phyloP scores from a whole-genome alignment of 192 early-diverging fungal species.

The Linnemannia zychae region DNA sequence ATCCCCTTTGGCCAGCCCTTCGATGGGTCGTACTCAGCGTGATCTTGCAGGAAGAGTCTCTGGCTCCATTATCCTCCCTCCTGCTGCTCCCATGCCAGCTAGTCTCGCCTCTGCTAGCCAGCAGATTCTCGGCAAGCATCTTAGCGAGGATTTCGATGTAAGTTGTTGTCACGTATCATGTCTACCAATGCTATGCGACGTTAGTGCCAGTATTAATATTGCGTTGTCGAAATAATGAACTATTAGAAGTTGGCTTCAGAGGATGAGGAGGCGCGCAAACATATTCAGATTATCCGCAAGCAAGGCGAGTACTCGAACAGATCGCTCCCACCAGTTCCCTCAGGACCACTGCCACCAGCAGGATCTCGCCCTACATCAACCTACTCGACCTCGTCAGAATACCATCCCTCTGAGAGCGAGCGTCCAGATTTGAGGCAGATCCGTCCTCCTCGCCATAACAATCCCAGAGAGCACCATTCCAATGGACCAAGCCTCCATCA shows the following conservation, averaged over 20 bases:
- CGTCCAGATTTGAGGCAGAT: constrained; percentile 7
- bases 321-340: constrained; percentile 43
- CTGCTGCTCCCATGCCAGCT: constrained; percentile 20
- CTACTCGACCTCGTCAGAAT: constrained; percentile 43
- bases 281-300: constrained; percentile 49
- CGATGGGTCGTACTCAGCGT: constrained; percentile 24
- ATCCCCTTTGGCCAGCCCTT: constrained; percentile 37
- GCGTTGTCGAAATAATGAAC: neutral
- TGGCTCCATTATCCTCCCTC: constrained; percentile 34
- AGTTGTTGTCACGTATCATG: neutral
- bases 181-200: neutral
- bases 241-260: constrained; percentile 40
- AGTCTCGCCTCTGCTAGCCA: constrained; percentile 26
- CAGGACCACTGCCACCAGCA: neutral
- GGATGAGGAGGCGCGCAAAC: constrained; percentile 42
- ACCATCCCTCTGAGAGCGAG: constrained; percentile 29
- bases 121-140: constrained; percentile 41
- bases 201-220: neutral
- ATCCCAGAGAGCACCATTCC: neutral
- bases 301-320: constrained; percentile 41
- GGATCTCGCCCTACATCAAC: constrained; percentile 38
- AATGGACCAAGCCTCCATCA: neutral
- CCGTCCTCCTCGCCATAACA: constrained; percentile 9
- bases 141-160: constrained; percentile 47
- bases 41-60: constrained; percentile 34